Percentiles rank a stretch among this genome's conserved stretches.
These are phyloP conservation scores for Copromyces sp. DNA, from an alignment of 495 filamentous ascomycete species.

Conservation along the genomic window DNA sequence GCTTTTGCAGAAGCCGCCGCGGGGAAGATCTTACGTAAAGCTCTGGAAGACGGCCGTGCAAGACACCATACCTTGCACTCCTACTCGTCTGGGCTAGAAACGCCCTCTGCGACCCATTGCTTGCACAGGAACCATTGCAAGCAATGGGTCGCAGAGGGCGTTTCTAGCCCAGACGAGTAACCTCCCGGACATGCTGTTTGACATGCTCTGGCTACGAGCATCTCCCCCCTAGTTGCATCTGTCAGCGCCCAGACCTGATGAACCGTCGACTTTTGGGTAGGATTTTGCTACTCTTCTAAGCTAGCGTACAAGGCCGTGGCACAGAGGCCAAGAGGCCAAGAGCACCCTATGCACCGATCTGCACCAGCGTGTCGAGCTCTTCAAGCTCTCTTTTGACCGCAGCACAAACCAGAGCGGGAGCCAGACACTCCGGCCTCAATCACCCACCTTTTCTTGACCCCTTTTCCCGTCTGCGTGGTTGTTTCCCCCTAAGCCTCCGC, in stretches of 20 bases:
- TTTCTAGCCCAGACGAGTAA: too few species aligned
- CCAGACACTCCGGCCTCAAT: neutral
- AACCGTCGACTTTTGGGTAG: neutral
- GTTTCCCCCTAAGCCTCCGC: neutral
- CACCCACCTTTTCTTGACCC: neutral
- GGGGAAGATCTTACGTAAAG: neutral
- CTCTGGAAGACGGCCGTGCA: neutral
- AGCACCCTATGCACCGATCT: constrained; percentile 16
- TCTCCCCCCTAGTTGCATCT: neutral
- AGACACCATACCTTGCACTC: neutral
- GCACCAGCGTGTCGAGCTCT: constrained; percentile 7
- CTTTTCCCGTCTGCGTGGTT: neutral
- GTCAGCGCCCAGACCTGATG: neutral
- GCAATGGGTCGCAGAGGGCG: too few species aligned
- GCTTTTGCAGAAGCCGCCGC: neutral
- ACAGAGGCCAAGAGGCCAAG: neutral
- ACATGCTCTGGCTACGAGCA: neutral
- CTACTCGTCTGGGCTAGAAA: too few species aligned
- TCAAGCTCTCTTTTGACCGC: constrained; percentile 21
- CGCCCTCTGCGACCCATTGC: too few species aligned
- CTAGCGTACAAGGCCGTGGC: neutral
- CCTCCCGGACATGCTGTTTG: neutral
- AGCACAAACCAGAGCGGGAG: neutral
- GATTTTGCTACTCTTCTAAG: neutral
- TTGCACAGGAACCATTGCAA: too few species aligned